phyloP scores from a whole-genome alignment of 176 grass and related monocot genomes.

The Juncus inflexus region DNA sequence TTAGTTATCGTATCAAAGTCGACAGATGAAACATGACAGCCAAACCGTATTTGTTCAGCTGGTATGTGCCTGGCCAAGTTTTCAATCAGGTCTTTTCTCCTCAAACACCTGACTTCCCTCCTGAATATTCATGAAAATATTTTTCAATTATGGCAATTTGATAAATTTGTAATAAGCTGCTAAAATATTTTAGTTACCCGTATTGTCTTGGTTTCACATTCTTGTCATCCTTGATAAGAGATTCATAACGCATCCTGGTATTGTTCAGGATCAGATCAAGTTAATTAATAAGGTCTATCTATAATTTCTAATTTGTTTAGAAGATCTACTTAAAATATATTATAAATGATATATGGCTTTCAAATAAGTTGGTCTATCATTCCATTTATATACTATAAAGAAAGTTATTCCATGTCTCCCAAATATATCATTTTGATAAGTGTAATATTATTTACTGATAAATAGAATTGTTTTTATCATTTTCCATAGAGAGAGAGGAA shows the following conservation, averaged over 20 bases:
- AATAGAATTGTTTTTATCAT: no score
- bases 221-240: slow-evolving; percentile 12
- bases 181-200: not conserved
- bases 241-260: slow-evolving; percentile 21
- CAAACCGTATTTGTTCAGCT: slow-evolving; percentile 12
- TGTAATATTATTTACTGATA: no score
- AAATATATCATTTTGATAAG: no score
- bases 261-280: not conserved
- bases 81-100: slow-evolving; percentile 25
- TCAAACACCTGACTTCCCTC: slow-evolving; percentile 23
- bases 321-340: no score
- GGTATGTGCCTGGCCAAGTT: slow-evolving; percentile 12
- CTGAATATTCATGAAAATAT: slow-evolving; percentile 1
- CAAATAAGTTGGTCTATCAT: no score
- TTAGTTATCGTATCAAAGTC: not conserved
- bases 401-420: no score
- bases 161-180: no score
- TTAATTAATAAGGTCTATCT: no score
- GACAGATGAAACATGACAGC: slow-evolving; percentile 6
- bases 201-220: not conserved
- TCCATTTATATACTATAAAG: no score
- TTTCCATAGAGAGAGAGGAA: no score
- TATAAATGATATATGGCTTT: no score
- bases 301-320: no score
- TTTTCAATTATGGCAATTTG: not conserved